A percentile compares a stretch with the other conserved stretches of the same genome.
Conservation (phyloP, 768 basidiomycete genomes). For the Scleroderma bovista region DNA sequence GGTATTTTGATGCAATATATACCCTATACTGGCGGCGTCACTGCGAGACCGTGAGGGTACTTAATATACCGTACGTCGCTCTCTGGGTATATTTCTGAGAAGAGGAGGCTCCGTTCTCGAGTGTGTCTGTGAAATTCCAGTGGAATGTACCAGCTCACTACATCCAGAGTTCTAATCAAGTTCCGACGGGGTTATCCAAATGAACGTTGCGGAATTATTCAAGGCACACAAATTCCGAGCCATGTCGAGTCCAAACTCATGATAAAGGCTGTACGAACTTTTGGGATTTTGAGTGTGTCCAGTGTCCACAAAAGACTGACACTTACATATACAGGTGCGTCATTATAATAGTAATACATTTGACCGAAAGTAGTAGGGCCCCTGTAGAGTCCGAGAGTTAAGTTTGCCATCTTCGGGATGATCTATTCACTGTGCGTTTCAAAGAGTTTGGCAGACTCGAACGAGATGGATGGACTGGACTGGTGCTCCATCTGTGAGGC, state of each 20-base stretch:
- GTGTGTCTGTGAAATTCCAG: slow-evolving; percentile 79
- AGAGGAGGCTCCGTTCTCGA: slow-evolving; percentile 68
- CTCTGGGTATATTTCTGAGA: slow-evolving; percentile 45
- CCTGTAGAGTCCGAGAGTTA: slow-evolving; percentile 45
- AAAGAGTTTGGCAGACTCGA: slow-evolving; percentile 31
- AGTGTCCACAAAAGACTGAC: neutral
- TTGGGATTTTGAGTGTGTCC: neutral
- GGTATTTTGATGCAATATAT: too few relatives aligned
- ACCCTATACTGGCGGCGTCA: too few relatives aligned
- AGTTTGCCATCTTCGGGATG: slow-evolving; percentile 37
- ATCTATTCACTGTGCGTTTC: slow-evolving; percentile 39
- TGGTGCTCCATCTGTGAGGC: slow-evolving; percentile 13
- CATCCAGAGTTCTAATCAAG: slow-evolving; percentile 41
- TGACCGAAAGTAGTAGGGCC: slow-evolving; percentile 56
- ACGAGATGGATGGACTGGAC: slow-evolving; percentile 32
- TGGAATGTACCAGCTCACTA: slow-evolving; percentile 61
- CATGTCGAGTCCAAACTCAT: slow-evolving; percentile 43
- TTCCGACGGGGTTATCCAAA: slow-evolving; percentile 23
- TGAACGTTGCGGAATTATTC: too few relatives aligned
- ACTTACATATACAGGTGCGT: slow-evolving; percentile 44
- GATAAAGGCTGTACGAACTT: slow-evolving; percentile 24
- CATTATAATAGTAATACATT: slow-evolving; percentile 42
- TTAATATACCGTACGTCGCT: slow-evolving; percentile 56
- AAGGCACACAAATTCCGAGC: slow-evolving; percentile 36
- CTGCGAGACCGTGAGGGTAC: slow-evolving; percentile 20